These are phyloP conservation scores for Plenodomus lindquistii DNA, from an alignment of 2,329 filamentous ascomycete genomes.

Conservation along the genomic window DNA sequence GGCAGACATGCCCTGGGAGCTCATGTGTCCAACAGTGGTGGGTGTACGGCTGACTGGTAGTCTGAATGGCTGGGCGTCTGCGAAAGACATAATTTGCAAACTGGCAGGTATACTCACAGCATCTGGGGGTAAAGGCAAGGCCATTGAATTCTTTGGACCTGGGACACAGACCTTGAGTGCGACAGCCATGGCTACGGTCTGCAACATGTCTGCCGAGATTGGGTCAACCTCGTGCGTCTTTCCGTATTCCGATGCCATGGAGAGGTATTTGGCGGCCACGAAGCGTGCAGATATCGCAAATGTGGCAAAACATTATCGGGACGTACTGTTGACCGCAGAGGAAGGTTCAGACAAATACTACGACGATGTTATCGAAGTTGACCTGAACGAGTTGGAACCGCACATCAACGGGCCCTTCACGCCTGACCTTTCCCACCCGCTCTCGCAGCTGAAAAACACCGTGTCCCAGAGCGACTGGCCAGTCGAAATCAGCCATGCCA, in stretches of 20 bases:
- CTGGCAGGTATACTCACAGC: slow-evolving; percentile 95
- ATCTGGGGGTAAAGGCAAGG: slow-evolving; percentile 94
- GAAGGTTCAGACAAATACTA: slow-evolving; percentile 93
- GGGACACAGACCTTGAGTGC: slow-evolving; percentile 74
- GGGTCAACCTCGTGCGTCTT: slow-evolving; percentile 92
- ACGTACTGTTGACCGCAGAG: slow-evolving; percentile 85
- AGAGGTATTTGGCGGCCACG: slow-evolving; percentile 90
- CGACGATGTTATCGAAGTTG: slow-evolving; percentile 94
- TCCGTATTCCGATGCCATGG: slow-evolving; percentile 97
- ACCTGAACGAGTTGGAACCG: slow-evolving; percentile 91
- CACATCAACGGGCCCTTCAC: slow-evolving; percentile 99
- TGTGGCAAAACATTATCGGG: slow-evolving; percentile 81
- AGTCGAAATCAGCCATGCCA: slow-evolving; percentile 90
- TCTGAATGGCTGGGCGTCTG: slow-evolving; percentile 86
- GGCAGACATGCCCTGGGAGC: slow-evolving; percentile 94
- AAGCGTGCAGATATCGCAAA: slow-evolving; percentile 91
- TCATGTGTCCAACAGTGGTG: slow-evolving; percentile 96
- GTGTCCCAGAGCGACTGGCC: slow-evolving; percentile 96
- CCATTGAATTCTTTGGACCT: slow-evolving; percentile 76
- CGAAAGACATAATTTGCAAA: slow-evolving; percentile 98
- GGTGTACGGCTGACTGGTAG: slow-evolving; percentile 92
- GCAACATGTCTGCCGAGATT: slow-evolving; percentile 57
- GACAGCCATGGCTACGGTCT: slow-evolving; percentile 87
- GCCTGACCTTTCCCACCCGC: slow-evolving; percentile 93
- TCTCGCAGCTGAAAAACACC: slow-evolving; percentile 95